These are phyloP conservation scores for Gastrodia elata DNA, from an alignment of 106 monocot species.

Conservation along the genomic window DNA sequence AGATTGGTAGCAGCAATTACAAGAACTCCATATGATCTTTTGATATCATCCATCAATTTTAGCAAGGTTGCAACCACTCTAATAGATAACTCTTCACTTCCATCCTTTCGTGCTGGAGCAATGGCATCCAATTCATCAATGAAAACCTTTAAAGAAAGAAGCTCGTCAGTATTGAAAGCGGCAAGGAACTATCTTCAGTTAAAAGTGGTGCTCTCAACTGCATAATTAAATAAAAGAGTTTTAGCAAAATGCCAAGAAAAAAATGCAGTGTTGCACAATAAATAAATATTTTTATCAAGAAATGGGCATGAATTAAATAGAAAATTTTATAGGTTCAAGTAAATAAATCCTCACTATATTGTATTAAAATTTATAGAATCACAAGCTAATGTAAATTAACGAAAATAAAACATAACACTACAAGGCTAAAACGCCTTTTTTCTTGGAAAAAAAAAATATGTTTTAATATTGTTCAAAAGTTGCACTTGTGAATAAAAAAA, in stretches of 20 bases:
- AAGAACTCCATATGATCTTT: constrained; percentile 40
- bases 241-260: background rate
- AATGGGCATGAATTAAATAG: background rate
- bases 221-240: background rate
- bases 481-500: no score
- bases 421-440: no score
- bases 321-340: background rate
- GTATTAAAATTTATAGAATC: background rate
- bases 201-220: background rate
- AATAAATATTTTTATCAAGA: background rate
- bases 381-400: background rate
- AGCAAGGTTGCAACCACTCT: constrained; percentile 79
- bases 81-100: constrained; percentile 70
- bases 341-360: background rate
- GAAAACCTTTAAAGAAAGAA: constrained; percentile 62
- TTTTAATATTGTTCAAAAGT: no score
- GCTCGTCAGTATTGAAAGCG: no score
- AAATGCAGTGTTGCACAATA: background rate
- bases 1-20: constrained; percentile 95
- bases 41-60: constrained; percentile 79
- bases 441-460: no score
- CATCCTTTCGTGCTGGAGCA: constrained; percentile 79
- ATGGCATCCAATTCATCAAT: constrained; percentile 99
- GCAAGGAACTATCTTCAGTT: background rate
- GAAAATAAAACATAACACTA: background rate